Evolutionary conservation across 2,329 filamentous ascomycete species (phyloP), one percentile per base, ranked within the genome.

Genomic region (Hymenoscyphus salicellus): DNA sequence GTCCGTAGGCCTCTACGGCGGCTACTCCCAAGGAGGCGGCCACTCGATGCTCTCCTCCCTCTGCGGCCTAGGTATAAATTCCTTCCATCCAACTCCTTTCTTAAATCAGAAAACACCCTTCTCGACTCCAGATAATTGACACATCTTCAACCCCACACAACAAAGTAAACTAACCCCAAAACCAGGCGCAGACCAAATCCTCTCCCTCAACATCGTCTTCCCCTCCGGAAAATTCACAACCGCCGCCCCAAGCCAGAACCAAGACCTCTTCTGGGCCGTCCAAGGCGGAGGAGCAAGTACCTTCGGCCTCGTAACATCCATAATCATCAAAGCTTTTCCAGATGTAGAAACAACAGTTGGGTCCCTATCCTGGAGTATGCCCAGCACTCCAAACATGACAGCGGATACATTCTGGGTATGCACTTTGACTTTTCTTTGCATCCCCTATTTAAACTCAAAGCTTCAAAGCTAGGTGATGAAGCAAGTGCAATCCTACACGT

Each of bases 301-400:
- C 11, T 70, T 59, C n/a, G 67, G 65, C 23, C 36, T 68, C 20
- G 58, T 70, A 1, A 68, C 64, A 1, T 85, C 83, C 0, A 76
- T 87, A 55, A 87, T 85, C 0, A 72, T 84, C 14, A 82, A 82
- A 64, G 81, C 83, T 0, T 78, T 84, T 68, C 78, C 80, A 0
- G 79, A 78, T 2, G 72, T 72, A 0, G 73, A 73, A 0, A 75
- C 77, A 0, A 64, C 58, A 16, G 55, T 62, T 14, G 46, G 72
- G 5, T 72, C 75, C 5, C 73, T 78, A 0, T 72, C 76, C 28
- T 81, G 20, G 20, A 14, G 80, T 17, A 76, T 82, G 1, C 73
- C 85, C 2, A 75, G 2, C 17, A 7, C 28, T 7, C 8, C n/a
- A 17, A 41, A 20, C 8, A 33, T 33, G 11, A 28, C 46, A 1